phyloP scores from a whole-genome alignment of 768 basidiomycete species.

The Pleurotus ostreatus region DNA sequence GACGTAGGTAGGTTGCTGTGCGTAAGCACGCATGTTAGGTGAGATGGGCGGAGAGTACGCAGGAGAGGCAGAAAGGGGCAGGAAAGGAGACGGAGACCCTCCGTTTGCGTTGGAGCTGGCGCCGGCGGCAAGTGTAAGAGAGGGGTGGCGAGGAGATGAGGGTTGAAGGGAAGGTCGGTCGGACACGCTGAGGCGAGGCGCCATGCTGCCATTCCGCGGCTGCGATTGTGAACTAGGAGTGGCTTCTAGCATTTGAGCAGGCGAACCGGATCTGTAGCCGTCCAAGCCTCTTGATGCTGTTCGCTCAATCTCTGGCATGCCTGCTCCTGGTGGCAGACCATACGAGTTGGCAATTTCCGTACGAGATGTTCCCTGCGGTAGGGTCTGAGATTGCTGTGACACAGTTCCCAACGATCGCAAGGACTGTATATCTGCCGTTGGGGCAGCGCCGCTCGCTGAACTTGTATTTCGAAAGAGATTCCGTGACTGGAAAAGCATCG shows the following conservation, averaged over 20 bases:
- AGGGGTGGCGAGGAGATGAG: slow-evolving; percentile 42
- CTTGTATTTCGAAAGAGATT: slow-evolving; percentile 11
- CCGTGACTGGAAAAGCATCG: not conserved
- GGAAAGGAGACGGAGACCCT: slow-evolving; percentile 35
- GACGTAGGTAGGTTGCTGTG: slow-evolving; percentile 77
- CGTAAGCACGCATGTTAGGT: slow-evolving; percentile 59
- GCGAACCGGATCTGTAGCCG: slow-evolving; percentile 27
- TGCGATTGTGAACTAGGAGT: slow-evolving; percentile 20
- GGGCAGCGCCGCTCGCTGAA: slow-evolving; percentile 19
- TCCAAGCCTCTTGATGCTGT: slow-evolving; percentile 30
- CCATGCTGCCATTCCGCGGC: slow-evolving; percentile 16
- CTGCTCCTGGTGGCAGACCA: slow-evolving; percentile 36
- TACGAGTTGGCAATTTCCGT: slow-evolving; percentile 36
- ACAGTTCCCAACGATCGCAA: slow-evolving; percentile 16
- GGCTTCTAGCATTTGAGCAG: slow-evolving; percentile 16
- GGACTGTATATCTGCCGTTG: slow-evolving; percentile 27
- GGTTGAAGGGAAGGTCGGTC: slow-evolving; percentile 27
- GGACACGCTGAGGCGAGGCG: slow-evolving; percentile 15
- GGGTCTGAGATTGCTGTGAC: slow-evolving; percentile 25
- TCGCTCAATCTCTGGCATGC: slow-evolving; percentile 26
- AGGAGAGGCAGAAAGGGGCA: slow-evolving; percentile 56
- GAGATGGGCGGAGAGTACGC: slow-evolving; percentile 55
- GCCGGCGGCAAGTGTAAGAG: slow-evolving; percentile 34
- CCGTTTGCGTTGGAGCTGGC: slow-evolving; percentile 27
- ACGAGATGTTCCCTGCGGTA: slow-evolving; percentile 28